These are phyloP conservation scores for Borealophlyctis nickersoniae DNA, from an alignment of 192 early-diverging fungal species.

Conservation along the genomic window DNA sequence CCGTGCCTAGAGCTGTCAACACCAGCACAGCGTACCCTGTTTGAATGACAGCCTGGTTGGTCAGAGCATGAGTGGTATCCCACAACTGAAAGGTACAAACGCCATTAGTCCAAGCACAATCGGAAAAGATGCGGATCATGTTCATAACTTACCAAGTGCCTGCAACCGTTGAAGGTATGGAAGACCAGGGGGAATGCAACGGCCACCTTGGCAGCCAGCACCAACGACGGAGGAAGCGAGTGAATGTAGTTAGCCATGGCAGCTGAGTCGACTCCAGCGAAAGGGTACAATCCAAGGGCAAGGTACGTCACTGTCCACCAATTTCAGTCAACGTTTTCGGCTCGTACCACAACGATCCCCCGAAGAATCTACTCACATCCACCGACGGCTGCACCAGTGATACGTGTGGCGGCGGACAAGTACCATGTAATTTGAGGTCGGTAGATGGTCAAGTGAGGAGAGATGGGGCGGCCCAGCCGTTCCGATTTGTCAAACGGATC, in stretches of 20 bases:
- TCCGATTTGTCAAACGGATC: conserved; percentile 40
- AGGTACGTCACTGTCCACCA: conserved; percentile 25
- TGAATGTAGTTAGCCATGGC: conserved; percentile 65
- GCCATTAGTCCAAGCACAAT: not conserved
- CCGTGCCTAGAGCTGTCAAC: conserved; percentile 48
- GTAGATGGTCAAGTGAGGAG: conserved; percentile 87
- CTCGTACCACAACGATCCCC: too few relatives aligned
- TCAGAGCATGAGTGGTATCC: conserved; percentile 73
- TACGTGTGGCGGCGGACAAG: conserved; percentile 68
- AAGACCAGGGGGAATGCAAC: conserved; percentile 72
- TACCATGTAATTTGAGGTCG: conserved; percentile 84
- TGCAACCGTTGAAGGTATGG: conserved; percentile 81
- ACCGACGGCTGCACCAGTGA: conserved; percentile 71
- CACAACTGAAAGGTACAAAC: conserved; percentile 60
- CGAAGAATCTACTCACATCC: conserved; percentile 46
- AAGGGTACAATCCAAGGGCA: conserved; percentile 58
- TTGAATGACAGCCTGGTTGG: conserved; percentile 73
- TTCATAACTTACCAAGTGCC: conserved; percentile 71
- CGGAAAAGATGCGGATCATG: not conserved
- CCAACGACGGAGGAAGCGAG: conserved; percentile 60
- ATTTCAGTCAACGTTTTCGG: not conserved
- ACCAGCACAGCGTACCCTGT: conserved; percentile 77
- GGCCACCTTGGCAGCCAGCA: conserved; percentile 69
- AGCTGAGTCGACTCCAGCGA: conserved; percentile 67
- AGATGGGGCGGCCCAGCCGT: conserved; percentile 66